phyloP scores from a whole-genome alignment of 345 rosid genomes.

The Firmiana major region DNA sequence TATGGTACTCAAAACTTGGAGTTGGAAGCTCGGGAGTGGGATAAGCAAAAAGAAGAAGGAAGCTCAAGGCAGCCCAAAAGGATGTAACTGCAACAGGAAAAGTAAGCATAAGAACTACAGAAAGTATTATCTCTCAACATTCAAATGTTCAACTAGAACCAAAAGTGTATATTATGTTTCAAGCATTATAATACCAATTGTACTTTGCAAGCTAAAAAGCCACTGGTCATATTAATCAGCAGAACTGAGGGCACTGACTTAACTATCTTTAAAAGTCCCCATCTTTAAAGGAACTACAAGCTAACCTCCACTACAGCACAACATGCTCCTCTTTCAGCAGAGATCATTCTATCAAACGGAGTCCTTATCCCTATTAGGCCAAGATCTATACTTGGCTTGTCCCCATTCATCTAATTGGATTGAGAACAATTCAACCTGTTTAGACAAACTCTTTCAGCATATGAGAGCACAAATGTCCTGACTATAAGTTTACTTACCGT shows the following conservation, averaged over 20 bases:
- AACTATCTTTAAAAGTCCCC: background rate
- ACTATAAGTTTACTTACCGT: conserved; percentile 42
- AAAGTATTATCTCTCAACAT: conserved; percentile 5
- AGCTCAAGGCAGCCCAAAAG: conserved; percentile 85
- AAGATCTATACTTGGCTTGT: background rate
- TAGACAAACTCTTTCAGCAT: background rate
- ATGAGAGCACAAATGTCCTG: background rate
- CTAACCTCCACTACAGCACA: background rate
- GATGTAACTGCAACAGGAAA: conserved; percentile 59
- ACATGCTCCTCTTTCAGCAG: background rate
- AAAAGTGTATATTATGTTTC: background rate
- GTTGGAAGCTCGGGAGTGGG: conserved; percentile 92
- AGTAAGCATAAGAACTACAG: background rate
- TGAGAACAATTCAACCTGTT: conserved; percentile 8
- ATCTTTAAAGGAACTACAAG: background rate
- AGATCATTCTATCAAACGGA: background rate
- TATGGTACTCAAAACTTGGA: conserved; percentile 92
- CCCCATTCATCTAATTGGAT: conserved; percentile 4
- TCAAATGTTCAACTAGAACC: background rate
- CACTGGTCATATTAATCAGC: background rate
- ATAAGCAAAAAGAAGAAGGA: conserved; percentile 90
- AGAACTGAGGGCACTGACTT: background rate
- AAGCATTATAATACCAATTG: background rate
- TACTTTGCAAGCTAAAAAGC: background rate
- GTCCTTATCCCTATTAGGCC: background rate